phyloP scores from a whole-genome alignment of 169 alveolate genomes.

The Miamiensis avidus region DNA sequence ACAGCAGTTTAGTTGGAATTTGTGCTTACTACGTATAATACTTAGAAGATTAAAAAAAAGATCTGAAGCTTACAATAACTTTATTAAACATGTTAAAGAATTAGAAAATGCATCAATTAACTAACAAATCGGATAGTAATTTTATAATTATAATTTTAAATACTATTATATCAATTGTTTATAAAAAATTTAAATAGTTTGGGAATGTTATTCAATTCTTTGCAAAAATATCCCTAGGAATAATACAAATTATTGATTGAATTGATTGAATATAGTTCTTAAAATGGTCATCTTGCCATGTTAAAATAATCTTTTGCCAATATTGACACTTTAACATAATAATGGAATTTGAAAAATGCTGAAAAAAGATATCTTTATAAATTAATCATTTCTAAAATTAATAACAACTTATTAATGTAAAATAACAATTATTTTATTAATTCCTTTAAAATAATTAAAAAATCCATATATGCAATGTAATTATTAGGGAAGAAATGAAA shows the following conservation, averaged over 20 bases:
- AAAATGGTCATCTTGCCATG: too few species aligned
- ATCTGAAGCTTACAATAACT: neutral
- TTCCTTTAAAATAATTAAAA: too few species aligned
- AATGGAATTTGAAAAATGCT: neutral
- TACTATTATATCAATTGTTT: too few species aligned
- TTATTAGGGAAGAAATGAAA: too few species aligned
- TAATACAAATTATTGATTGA: too few species aligned
- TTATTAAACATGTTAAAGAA: neutral
- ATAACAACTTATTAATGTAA: neutral
- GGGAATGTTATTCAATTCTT: neutral
- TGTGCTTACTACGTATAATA: too few species aligned
- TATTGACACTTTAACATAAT: neutral
- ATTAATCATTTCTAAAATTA: too few species aligned
- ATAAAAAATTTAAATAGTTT: neutral
- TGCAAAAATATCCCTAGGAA: neutral
- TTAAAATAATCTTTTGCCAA: neutral
- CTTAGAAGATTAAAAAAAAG: neutral
- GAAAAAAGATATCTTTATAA: neutral
- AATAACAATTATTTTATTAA: too few species aligned
- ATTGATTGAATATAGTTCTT: neutral
- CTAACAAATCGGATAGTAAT: neutral
- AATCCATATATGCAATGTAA: too few species aligned
- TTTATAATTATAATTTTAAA: too few species aligned
- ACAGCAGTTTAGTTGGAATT: neutral
- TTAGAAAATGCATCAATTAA: neutral